Base-by-base conservation (phyloP, 2,329 filamentous ascomycete species). In the Cryoendolithus antarcticus region DNA sequence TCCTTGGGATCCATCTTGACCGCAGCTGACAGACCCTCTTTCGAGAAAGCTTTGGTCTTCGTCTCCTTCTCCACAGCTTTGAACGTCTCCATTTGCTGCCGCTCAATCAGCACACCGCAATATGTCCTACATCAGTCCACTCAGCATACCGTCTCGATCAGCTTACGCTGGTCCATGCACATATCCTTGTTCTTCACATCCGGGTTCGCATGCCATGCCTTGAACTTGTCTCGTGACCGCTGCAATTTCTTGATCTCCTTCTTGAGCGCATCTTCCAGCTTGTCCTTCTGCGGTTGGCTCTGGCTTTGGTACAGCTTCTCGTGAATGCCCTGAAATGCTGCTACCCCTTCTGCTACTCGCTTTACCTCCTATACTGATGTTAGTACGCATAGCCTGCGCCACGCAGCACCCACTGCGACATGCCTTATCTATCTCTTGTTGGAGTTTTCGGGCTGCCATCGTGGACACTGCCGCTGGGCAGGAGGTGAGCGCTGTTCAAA, bases 1-100 rank as follows among this genome's bases (percentile, higher is more conserved):
- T 96, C 91, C 60, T 88, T 93, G n/a, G 91, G 91, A 65, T 98
- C 91, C 48, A 96, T 74, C 63, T 93, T 93, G 37, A 86, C 81
- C 19, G 86, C 86, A 38, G 89, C 84, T 47, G 85, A 91, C 48
- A 98, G 68, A 33, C 91, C 91, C 65, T 96, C 91, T 70, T 98
- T 96, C 46, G 91, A 96, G 66, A 94, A 98, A 45, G 91, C 91
- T 64, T 98, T 98, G 41, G 91, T 98, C 72, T 98, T 98, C 91
- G 98, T 96, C 57, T 94, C 91, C 71, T 98, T 98, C 65, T 98
- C 91, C 38, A 98, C 91, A n/a, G 88, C 89, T 69, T 98, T 98
- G 75, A 98, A 98, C 56, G 86, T 86, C 67, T 98, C 91, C 91
- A 98, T 98, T 83, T 89, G 81, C 85, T 91, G 36, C 27, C 35